Evolutionary conservation across 2,329 filamentous ascomycete genomes (phyloP), one percentile per base, ranked within the genome.

Genomic region (Pseudocercospora vitis): DNA sequence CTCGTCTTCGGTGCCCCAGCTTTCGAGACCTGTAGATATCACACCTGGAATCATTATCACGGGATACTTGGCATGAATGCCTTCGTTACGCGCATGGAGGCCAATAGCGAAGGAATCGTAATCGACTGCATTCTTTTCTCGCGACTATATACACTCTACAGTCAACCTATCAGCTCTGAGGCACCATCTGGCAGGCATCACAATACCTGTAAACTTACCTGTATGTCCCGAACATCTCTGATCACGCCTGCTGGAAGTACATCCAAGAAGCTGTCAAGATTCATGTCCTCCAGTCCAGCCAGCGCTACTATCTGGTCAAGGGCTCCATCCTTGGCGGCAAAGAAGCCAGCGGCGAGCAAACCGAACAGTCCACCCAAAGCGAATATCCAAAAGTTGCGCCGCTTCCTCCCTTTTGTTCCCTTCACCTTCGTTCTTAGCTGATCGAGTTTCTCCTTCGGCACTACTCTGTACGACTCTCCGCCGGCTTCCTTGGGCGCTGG

Each of bases 1-100:
- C 35, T 80, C 77, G 67, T 91, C 88, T 47, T 88, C 85, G 0
- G 94, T 97, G 3, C 92, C 90, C 94, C 94, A 99, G 44, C 90
- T 96, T 73, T 99, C 94, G 19, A 99, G 81, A 1, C 94, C 94
- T 0, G 94, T 97, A 0, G 94, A 97, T 63, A 99, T 99, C 55
- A 99, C 94, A 3, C 94, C 94, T 0, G 94, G 94, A 7, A 99
- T 85, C 92, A 99, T 97, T 59, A 99, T 88, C 57, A 99, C 86
- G 1, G 94, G 90, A 65, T 96, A 91, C 55, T 88, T 81, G 12
- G 89, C 92, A 44, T 81, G 72, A 14, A 97, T 79, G 1, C 95
- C 95, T 70, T 96, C 88, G 3, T 85, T 76, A 32, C 85, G 85
- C 16, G 91, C 86, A 65, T 95, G 88, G 24, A 94, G 75, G 4